Base-by-base conservation (phyloP, 805 yeast genomes). In the Lachancea fermentati region DNA sequence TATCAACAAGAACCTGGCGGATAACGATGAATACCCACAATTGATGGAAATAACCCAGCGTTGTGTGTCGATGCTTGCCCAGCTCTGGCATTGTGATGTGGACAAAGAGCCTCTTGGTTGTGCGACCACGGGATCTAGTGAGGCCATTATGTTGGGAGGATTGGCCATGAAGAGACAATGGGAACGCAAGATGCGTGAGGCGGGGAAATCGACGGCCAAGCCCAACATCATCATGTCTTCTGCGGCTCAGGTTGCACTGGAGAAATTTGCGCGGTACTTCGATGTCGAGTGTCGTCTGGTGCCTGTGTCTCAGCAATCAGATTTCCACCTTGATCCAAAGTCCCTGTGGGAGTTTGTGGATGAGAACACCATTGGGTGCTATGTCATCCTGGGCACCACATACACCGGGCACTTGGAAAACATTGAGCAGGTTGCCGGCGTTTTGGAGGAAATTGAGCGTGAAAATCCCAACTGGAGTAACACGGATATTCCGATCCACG, bases 151-250 rank as follows among this genome's bases (percentile, higher is more conserved):
- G 85, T 75, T 88, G 38, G 97, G 94, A 32, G 97, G 96, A 3
- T 70, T 88, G 41, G 95, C 96, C 11, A 72, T 89, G 85, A 89
- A 89, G 72, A 85, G 86, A 54, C 72, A 73, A 43, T 88, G 97
- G 97, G 93, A 85, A 63, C 77, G 69, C 19, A 72, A 66, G 49
- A 75, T 83, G 54, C 69, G 63, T 54, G 77, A 67, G 1, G 69
- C 68, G 22, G 89, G 89, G 4, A 75, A 77, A 48, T 72, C 80
- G 36, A 64, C 60, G 36, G 73, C 64, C 18, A 75, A 75, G 41
- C 97, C 96, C 42, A 88, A 88, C 62, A 85, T 88, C 55, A 65
- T 88, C 47, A 87, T 88, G 96, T 94, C 95, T 7, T 71, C 91
- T 25, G 85, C 91, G 62, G 93, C 91, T 40, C 97, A 88, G 66